Evolutionary conservation across 31 red algal genomes (phyloP), one percentile per base, ranked within the genome.

Genomic region (Odonthalia washingtoniensis): DNA sequence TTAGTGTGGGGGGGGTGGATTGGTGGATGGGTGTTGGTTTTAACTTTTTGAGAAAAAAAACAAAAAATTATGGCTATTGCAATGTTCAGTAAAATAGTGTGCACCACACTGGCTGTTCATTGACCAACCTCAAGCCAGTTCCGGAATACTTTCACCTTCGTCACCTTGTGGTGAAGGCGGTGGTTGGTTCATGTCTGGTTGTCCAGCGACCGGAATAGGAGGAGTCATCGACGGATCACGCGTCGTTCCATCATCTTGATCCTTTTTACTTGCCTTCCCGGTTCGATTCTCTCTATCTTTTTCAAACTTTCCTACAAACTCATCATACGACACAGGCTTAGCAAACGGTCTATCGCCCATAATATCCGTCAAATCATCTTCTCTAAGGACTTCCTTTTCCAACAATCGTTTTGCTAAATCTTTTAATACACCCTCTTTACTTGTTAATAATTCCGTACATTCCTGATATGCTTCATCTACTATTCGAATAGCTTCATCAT

Each of bases 271-370:
- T 17, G 72, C 79, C 24, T 77, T 41, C 17, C 92, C 86, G 24
- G 86, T 92, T 37, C 94, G 92, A 17, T 89, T 62, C 28, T 68
- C 72, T 5, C 97, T 86, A 78, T 95, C 97, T 18, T 87, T 88
- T 34, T 99, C 97, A 88, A 80, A 96, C 41, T 79, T 69, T 17
- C 84, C 92, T 31, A 99, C 88, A 65, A 91, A 84, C 61, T 85
- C 86, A 78, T 99, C 97, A 82, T 99, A 99, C 35, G 95, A 89
- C 24, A 91, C 94, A 40, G 92, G 85, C 69, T 99, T 96, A 17
- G 84, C 84, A 60, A 75, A 95, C 36, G 88, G 94, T 16, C 94
- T 76, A 46, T 74, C 43, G 1, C 97, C 97, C 21, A 99, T 75
- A 14, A 96, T 65, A 70, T 93, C 92, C 21, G 87, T 75, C 49